phyloP scores from a whole-genome alignment of 2,329 filamentous ascomycete genomes.

The Diaporthe citrichinensis region DNA sequence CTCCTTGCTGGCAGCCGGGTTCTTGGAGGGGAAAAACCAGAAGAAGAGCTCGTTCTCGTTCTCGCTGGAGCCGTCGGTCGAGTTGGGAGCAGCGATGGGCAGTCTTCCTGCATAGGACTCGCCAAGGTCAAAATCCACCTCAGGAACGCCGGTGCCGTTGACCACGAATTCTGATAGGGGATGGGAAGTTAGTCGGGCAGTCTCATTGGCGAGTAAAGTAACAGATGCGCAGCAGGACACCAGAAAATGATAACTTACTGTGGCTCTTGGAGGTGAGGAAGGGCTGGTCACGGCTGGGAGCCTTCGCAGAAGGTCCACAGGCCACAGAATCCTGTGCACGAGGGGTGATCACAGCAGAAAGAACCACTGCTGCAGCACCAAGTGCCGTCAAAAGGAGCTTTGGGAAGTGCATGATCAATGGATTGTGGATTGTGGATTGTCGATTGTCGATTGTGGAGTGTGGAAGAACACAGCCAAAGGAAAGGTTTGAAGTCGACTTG shows the following conservation, averaged over 20 bases:
- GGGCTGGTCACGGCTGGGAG: neutral
- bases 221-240: fast-evolving
- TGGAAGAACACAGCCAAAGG: neutral
- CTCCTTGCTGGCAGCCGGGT: conserved; percentile 66
- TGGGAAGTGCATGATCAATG: conserved; percentile 15
- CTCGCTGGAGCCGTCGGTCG: conserved; percentile 55
- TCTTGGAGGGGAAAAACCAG: conserved; percentile 75
- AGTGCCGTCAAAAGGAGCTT: conserved; percentile 5
- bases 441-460: no score
- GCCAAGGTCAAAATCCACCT: conserved; percentile 77
- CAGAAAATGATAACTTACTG: conserved; percentile 5
- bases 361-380: conserved; percentile 6
- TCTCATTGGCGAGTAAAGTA: no score
- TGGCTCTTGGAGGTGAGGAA: conserved; percentile 36
- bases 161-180: conserved; percentile 70
- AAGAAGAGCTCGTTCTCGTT: conserved; percentile 67
- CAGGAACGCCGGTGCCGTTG: conserved; percentile 75
- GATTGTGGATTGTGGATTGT: neutral
- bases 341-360: neutral
- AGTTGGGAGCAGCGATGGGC: conserved; percentile 63
- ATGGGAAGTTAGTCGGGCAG: neutral
- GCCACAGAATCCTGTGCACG: conserved; percentile 9
- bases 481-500: neutral
- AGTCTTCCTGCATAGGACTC: conserved; percentile 77
- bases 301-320: neutral